A percentile compares a stretch with the other conserved stretches of the same genome.
Conservation (phyloP, 225 moss, liverwort and hornwort genomes). For the Polytrichum commune region DNA sequence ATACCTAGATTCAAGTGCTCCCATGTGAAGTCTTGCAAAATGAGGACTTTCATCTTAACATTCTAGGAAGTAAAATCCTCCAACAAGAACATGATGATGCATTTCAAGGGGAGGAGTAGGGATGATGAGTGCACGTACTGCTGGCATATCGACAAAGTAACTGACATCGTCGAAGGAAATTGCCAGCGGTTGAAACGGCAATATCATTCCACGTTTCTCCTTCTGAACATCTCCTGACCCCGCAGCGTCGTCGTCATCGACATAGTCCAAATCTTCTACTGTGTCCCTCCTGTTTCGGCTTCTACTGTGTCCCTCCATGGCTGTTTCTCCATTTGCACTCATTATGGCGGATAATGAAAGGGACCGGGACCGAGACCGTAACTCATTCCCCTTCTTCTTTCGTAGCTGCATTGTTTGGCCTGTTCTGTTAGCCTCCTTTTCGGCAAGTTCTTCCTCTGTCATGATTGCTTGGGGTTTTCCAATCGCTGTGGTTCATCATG, state of each 20-base stretch:
- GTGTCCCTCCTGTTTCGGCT: slow-evolving; percentile 30
- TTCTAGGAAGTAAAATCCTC: no score
- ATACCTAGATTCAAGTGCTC: no score
- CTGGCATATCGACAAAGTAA: slow-evolving; percentile 75
- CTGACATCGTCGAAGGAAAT: slow-evolving; percentile 62
- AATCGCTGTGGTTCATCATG: slow-evolving; percentile 26
- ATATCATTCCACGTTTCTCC: slow-evolving; percentile 56
- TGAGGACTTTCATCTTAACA: no score
- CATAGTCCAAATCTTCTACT: slow-evolving; percentile 1
- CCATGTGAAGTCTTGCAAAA: no score
- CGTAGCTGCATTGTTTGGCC: slow-evolving; percentile 11
- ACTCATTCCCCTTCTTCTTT: slow-evolving; percentile 4
- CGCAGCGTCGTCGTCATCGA: slow-evolving; percentile 25
- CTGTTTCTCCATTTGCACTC: slow-evolving; percentile 26
- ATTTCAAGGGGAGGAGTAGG: no score
- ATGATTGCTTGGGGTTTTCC: slow-evolving; percentile 61
- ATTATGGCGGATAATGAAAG: slow-evolving; percentile 35
- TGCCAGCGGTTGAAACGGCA: slow-evolving; percentile 59
- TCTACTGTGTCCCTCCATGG: slow-evolving; percentile 3
- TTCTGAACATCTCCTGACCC: slow-evolving; percentile 21
- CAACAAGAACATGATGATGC: no score
- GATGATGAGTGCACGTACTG: slow-evolving; percentile 16
- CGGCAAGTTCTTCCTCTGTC: slow-evolving; percentile 43
- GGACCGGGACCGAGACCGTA: slow-evolving; percentile 19
- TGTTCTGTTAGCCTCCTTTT: slow-evolving; percentile 43